A percentile compares a stretch with the other conserved stretches of the same genome.
Conservation (phyloP, 208 protist genomes). For the Crithidia brevicula region DNA sequence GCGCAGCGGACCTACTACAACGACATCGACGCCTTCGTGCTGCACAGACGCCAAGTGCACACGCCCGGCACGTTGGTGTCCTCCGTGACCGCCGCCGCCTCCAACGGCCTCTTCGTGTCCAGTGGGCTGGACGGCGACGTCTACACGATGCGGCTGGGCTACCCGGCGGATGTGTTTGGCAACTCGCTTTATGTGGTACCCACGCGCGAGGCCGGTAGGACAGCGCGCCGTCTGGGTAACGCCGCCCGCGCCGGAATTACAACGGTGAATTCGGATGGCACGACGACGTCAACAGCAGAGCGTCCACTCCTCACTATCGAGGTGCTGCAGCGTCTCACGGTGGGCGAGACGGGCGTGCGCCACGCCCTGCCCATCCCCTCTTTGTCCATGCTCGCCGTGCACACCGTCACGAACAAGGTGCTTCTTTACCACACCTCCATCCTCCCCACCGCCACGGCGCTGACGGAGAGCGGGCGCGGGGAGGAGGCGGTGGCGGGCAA, state of each 20-base stretch:
- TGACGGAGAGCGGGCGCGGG: slow-evolving; percentile 7
- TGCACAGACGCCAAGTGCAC: slow-evolving; percentile 31
- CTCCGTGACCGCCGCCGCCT: slow-evolving; percentile 30
- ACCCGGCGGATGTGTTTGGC: no score
- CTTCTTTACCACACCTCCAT: slow-evolving; percentile 32
- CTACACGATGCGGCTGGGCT: slow-evolving; percentile 36
- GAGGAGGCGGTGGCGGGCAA: no score
- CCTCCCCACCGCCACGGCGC: slow-evolving; percentile 20
- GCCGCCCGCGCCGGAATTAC: neutral
- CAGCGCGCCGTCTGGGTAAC: neutral
- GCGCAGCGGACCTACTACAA: slow-evolving; percentile 35
- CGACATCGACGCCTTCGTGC: slow-evolving; percentile 27
- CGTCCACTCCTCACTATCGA: slow-evolving; percentile 27
- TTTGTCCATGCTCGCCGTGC: slow-evolving; percentile 43
- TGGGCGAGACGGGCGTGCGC: slow-evolving; percentile 43
- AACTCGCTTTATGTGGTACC: no score
- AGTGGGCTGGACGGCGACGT: slow-evolving; percentile 50
- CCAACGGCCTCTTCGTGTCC: slow-evolving; percentile 39
- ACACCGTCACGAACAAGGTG: slow-evolving; percentile 42
- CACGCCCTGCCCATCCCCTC: slow-evolving; percentile 32
- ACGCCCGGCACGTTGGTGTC: slow-evolving; percentile 40
- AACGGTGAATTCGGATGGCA: slow-evolving; percentile 5
- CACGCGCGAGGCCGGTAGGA: no score
- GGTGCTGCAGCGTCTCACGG: slow-evolving; percentile 27
- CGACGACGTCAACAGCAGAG: neutral